Percentiles rank a stretch among this genome's conserved stretches.
Conservation (phyloP, 169 alveolate genomes). For the Plasmodium knowlesi region DNA sequence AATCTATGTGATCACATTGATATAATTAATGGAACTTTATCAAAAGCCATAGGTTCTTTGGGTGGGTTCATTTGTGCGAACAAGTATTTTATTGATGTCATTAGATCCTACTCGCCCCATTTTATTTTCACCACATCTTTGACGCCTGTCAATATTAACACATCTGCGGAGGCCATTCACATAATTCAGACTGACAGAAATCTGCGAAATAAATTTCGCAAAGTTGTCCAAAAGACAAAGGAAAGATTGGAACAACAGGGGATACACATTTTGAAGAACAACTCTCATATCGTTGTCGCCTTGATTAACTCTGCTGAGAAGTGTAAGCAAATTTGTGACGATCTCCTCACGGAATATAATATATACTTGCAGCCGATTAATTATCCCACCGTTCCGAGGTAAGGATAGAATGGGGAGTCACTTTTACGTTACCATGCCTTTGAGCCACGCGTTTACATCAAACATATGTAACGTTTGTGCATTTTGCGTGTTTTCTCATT, state of each 20-base stretch:
- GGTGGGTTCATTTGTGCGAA: slow-evolving; percentile 92
- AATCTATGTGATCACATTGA: slow-evolving; percentile 82
- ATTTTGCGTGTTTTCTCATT: neutral
- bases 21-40: slow-evolving; percentile 91
- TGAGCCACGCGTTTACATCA: neutral
- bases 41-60: slow-evolving; percentile 91
- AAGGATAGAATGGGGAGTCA: neutral
- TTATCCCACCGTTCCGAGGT: slow-evolving; percentile 91
- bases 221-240: slow-evolving; percentile 81
- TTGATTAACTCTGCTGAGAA: slow-evolving; percentile 87
- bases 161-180: slow-evolving; percentile 86
- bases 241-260: slow-evolving; percentile 76
- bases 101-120: slow-evolving; percentile 88
- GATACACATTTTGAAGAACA: slow-evolving; percentile 83
- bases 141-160: slow-evolving; percentile 89
- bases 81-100: slow-evolving; percentile 81
- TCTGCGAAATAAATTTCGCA: slow-evolving; percentile 78
- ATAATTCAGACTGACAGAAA: slow-evolving; percentile 52
- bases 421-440: neutral
- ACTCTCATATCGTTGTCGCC: slow-evolving; percentile 89
- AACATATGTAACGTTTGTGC: neutral
- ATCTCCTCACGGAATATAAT: slow-evolving; percentile 80
- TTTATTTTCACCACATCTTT: slow-evolving; percentile 91
- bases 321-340: slow-evolving; percentile 85
- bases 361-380: slow-evolving; percentile 91